Evolutionary conservation across 176 grass and related monocot species (phyloP), one percentile per base, ranked within the genome.

Genomic region (Guadua angustifolia): DNA sequence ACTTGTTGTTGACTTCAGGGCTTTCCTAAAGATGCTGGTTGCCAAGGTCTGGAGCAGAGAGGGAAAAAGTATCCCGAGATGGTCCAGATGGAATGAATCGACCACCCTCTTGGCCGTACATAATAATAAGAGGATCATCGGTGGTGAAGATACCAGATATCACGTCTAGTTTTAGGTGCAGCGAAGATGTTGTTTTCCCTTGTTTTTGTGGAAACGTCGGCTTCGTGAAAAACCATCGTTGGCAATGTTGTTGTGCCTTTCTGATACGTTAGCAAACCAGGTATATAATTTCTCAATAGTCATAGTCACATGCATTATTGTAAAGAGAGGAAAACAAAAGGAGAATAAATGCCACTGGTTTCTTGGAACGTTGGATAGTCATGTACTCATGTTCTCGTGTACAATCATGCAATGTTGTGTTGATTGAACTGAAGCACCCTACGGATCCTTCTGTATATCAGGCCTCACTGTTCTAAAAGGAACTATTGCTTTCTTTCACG

Each of bases 1-100:
- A 85, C 90, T 99, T 87, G 81, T 91, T 87, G 83, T 95, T 85
- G 91, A 98, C 91, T 95, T 98, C 66, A 95, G 96, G 91, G 96
- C 76, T 65, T 88, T 98, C 44, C 63, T 98, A 51, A 91, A 91
- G 85, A 95, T 94, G 91, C n/a, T 98, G 18, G 69, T 83, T 77
- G 75, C 88, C 32, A 98, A 92, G 82, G 78, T 98, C 58, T 86
- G 91, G 93, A 82, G 33, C 62, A 95, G 79, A 49, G 87, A 95
- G 16, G 86, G 88, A 29, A 88, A 82, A 44, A 83, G 89, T 85
- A 75, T 85, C 19, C 69, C 80, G 0, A 90, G 81, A 90, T 98
- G 89, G 93, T 80, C 86, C 50, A 87, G 85, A 32, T 95, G 89
- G 84, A 95, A 90, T 79, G 96, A 98, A 83, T 78, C 91, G 10